A percentile compares a stretch with the other conserved stretches of the same genome.
These are phyloP conservation scores for Cryomyces antarcticus DNA, from an alignment of 495 filamentous ascomycete genomes.

Conservation along the genomic window DNA sequence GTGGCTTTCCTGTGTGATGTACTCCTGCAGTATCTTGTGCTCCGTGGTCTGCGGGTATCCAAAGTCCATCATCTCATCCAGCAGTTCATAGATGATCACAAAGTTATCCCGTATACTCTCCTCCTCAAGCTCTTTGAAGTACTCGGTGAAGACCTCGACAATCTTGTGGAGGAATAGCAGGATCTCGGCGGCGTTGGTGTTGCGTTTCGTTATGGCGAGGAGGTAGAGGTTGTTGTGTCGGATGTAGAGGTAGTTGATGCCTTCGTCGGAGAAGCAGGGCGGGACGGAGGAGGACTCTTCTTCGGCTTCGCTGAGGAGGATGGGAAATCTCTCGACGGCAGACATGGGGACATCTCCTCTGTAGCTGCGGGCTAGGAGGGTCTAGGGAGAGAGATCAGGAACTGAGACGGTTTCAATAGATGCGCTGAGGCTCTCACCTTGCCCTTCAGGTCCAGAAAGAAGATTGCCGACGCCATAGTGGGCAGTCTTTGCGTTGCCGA, in stretches of 20 bases:
- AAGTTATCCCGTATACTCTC: conserved; percentile 99
- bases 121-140: conserved; percentile 98
- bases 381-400: conserved; percentile 30
- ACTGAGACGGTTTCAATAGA: too few relatives aligned
- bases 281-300: conserved; percentile 96
- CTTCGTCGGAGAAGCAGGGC: conserved; percentile 96
- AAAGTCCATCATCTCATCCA: conserved; percentile 99
- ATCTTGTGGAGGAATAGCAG: conserved; percentile 95
- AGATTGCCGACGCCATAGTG: conserved; percentile 88
- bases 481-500: neutral
- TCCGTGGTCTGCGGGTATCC: conserved; percentile 98
- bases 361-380: conserved; percentile 96
- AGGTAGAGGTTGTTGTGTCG: conserved; percentile 98
- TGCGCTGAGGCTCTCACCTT: conserved; percentile 41
- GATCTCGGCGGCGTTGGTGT: conserved; percentile 97
- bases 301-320: conserved; percentile 94
- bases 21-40: conserved; percentile 96
- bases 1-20: conserved; percentile 96
- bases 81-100: conserved; percentile 94
- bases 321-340: conserved; percentile 94
- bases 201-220: conserved; percentile 93
- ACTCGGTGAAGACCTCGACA: conserved; percentile 98
- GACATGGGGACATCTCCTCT: conserved; percentile 98
- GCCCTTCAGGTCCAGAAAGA: conserved; percentile 99
- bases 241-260: conserved; percentile 99